Base-by-base conservation (phyloP, 768 basidiomycete species). In the Calocybe gangraenosa region DNA sequence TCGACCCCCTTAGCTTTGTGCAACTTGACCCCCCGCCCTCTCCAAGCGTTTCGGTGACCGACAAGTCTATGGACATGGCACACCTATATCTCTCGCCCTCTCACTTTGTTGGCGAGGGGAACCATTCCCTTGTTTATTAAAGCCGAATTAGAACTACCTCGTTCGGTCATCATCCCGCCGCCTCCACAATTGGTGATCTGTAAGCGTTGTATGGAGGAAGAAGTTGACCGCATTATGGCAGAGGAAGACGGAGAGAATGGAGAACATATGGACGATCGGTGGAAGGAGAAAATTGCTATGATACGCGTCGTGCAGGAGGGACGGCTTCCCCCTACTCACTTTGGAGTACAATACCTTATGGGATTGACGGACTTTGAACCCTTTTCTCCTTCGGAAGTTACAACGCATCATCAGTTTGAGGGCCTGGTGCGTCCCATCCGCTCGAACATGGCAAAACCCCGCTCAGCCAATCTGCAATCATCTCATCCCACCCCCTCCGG, bases 61-160 rank as follows among this genome's bases (percentile, higher is more conserved):
- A 28, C 25, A 28, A 28, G 25, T 5, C 6, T 13, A 32, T 58
- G 2, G 61, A 61, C 15, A 73, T 69, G 39, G 74, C 71, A 1
- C 77, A 81, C 53, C 62, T 82, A 14, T 76, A 78, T 44, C 48
- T 83, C 41, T 67, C 69, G 1, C 66, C 70, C 0, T 30, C 32
- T 0, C 53, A 67, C 25, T 37, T n/a, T 15, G 49, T 70, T 6
- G 81, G 79, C 4, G 0, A 10, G 0, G 81, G 82, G 0, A 53
- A 77, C 52, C 82, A 84, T 53, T 82, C 82, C 0, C 37, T 59
- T 23, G 76, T 79, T 0, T 75, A 76, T 52, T n/a, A 53, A 65
- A 35, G 76, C 69, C 4, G 74, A 78, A 42, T 73, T 73, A 65
- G 53, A 51, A 40, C 42, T 55, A 5, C 50, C 53, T 1, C 48